These are phyloP conservation scores for Nannochloris sp. DNA, from an alignment of 139 green algal genomes.

Conservation along the genomic window DNA sequence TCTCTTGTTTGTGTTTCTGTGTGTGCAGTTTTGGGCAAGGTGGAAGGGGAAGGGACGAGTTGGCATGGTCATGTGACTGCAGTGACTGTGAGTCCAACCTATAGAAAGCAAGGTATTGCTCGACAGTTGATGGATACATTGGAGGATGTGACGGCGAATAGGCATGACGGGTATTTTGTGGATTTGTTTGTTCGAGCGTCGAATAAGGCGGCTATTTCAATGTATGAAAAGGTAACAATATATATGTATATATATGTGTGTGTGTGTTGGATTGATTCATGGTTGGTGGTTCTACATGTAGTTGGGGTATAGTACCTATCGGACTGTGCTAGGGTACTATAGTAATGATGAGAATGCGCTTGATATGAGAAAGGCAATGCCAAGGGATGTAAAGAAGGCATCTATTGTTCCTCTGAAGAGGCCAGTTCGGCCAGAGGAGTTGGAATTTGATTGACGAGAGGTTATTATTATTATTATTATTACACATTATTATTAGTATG, in stretches of 20 bases:
- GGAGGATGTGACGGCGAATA: slow-evolving; percentile 70
- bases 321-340: slow-evolving; percentile 85
- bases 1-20: not conserved
- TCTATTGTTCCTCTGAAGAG: slow-evolving; percentile 64
- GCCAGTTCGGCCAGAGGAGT: slow-evolving; percentile 66
- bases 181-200: slow-evolving; percentile 95
- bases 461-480: too few species aligned
- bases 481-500: not conserved
- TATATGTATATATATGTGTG: not conserved
- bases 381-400: slow-evolving; percentile 65
- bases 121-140: slow-evolving; percentile 85
- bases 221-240: slow-evolving; percentile 64
- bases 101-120: slow-evolving; percentile 70
- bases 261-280: not conserved
- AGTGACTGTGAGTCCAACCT: slow-evolving; percentile 86
- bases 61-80: slow-evolving; percentile 99
- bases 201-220: slow-evolving; percentile 83
- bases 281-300: not conserved
- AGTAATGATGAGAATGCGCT: slow-evolving; percentile 87
- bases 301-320: slow-evolving; percentile 90
- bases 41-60: slow-evolving; percentile 68
- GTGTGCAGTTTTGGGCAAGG: slow-evolving; percentile 79
- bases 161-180: slow-evolving; percentile 91
- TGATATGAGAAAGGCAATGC: slow-evolving; percentile 85
- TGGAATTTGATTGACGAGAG: slow-evolving; percentile 66